Conservation (phyloP, 352 stramenopile species). For the Globisporangium rhizosaccharum region DNA sequence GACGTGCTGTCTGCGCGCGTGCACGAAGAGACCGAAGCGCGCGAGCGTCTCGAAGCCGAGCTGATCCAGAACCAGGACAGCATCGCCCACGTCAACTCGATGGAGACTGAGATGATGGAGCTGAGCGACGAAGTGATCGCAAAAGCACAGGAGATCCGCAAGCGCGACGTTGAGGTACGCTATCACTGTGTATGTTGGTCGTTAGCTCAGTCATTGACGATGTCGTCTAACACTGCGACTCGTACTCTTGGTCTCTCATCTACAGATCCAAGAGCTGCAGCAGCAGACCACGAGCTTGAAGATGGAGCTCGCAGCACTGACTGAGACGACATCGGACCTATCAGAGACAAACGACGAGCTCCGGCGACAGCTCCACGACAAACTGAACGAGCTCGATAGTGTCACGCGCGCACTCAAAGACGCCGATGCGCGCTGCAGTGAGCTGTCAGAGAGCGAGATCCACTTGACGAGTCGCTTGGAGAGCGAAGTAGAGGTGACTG, state of each 20-base stretch:
- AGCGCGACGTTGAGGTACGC: slow-evolving; percentile 44
- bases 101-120: slow-evolving; percentile 70
- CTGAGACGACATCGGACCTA: slow-evolving; percentile 47
- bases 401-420: slow-evolving; percentile 33
- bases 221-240: neutral
- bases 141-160: slow-evolving; percentile 65
- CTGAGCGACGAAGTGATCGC: slow-evolving; percentile 78
- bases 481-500: slow-evolving; percentile 31
- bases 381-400: slow-evolving; percentile 22
- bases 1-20: slow-evolving; percentile 50
- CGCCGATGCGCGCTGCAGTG: slow-evolving; percentile 41
- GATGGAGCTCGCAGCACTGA: slow-evolving; percentile 36
- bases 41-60: slow-evolving; percentile 50
- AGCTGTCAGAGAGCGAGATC: slow-evolving; percentile 49
- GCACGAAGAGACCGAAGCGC: slow-evolving; percentile 62
- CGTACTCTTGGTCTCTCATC: neutral
- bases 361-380: slow-evolving; percentile 27
- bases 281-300: slow-evolving; percentile 40
- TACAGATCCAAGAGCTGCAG: slow-evolving; percentile 42
- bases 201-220: neutral
- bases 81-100: slow-evolving; percentile 58
- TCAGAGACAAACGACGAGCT: slow-evolving; percentile 31
- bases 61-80: slow-evolving; percentile 49
- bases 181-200: neutral
- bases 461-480: slow-evolving; percentile 33